Base-by-base conservation (phyloP, 148 eudicot genomes). In the Amaranthus cruentus region DNA sequence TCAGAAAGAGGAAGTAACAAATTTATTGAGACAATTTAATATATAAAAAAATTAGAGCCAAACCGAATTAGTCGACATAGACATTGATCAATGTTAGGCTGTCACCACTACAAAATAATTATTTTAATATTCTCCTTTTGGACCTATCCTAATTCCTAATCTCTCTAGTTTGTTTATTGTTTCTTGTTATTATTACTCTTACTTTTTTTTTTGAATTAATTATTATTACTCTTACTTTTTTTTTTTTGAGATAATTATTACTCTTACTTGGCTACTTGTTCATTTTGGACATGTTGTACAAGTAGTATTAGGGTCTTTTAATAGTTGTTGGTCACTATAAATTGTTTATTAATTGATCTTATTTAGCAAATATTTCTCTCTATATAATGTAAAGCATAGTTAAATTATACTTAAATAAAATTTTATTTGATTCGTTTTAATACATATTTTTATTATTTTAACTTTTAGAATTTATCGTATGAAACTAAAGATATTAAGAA, bases 31-130 rank as follows among this genome's bases (percentile, higher is more conserved):
- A 57, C 9, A 14, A 10, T 47, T 46, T 14, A 42, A 67, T 8
- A 53, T 7, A 12, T 47, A 51, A 44, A 48, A 56, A 13, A 70
- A 56, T 56, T 12, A 42, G 49, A 69, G 68, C 51, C 2, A 14
- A 12, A 28, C 1, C 12, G 42, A 10, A 62, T 28, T 28, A 28
- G 38, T 28, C 1, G 49, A 47, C 6, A 52, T 6, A 18, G 66
- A 70, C 71, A 70, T 58, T 80, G 76, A 80, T 75, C 79, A 75
- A 28, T 75, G 82, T 80, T 79, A 74, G 66, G 75, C 69, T 80
- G 79, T 80, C 79, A 71, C 72, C 49, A 70, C 64, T 57, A 49
- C 18, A 70, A 71, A 46, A 53, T 64, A 38, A 78, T 10, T 14
- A 55, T 57, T 69, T 11, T 69, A 53, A 49, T 47, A 18, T 51